A percentile compares a stretch with the other conserved stretches of the same genome.
Conservation (phyloP, 306 rosid genomes). For the Casuarina equisetifolia region DNA sequence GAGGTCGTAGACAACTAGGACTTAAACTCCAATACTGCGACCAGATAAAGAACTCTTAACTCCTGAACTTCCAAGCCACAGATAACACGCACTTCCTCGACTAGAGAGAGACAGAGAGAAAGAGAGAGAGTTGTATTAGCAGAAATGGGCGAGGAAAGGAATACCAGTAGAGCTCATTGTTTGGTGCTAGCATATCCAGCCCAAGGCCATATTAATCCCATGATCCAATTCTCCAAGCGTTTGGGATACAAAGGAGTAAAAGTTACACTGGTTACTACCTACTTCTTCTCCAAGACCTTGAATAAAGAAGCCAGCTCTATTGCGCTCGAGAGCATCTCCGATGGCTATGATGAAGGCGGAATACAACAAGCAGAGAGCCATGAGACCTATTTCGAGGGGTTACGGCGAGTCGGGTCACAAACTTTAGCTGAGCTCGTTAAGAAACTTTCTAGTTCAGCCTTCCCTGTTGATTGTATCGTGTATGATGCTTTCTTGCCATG, state of each 20-base stretch:
- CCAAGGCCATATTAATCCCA: constrained; percentile 64
- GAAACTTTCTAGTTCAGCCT: constrained; percentile 24
- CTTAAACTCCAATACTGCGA: too few relatives aligned
- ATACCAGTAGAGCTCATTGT: constrained; percentile 19
- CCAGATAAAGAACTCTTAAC: too few relatives aligned
- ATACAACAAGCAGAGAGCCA: constrained; percentile 30
- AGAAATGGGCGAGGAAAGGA: constrained; percentile 5
- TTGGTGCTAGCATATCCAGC: constrained; percentile 51
- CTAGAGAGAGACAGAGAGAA: too few relatives aligned
- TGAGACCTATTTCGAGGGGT: constrained; percentile 34
- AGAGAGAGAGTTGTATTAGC: too few relatives aligned
- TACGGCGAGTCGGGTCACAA: constrained; percentile 41
- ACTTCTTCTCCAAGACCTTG: constrained; percentile 46
- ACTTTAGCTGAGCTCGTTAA: constrained; percentile 42
- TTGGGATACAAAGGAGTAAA: constrained; percentile 36
- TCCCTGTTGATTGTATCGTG: constrained; percentile 43
- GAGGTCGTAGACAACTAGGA: too few relatives aligned
- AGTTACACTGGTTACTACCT: constrained; percentile 48
- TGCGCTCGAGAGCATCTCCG: constrained; percentile 53
- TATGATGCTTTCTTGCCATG: constrained; percentile 55
- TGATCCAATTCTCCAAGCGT: constrained; percentile 45
- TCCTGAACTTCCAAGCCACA: too few relatives aligned
- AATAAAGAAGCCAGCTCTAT: constrained; percentile 23
- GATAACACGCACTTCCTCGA: too few relatives aligned
- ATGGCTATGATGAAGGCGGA: constrained; percentile 64